Percentiles rank a stretch among this genome's conserved stretches.
Evolutionary conservation across 1,284 basidiomycete genomes (phyloP).

Genomic region (Inonotus obliquus): DNA sequence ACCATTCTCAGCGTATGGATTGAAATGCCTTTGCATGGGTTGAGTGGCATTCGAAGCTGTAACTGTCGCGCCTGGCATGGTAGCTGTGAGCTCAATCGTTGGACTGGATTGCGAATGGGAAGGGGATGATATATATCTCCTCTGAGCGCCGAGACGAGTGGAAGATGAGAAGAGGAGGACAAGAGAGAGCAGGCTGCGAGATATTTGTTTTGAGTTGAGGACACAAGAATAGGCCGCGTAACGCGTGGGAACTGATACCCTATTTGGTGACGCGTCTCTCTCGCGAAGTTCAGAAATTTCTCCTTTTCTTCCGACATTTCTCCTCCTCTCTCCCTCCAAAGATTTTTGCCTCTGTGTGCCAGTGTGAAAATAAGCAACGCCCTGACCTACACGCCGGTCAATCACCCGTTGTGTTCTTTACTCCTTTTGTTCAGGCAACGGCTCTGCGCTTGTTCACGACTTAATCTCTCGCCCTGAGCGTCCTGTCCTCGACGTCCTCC

Average conservation of each 20-base stretch:
- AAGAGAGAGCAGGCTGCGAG: neutral
- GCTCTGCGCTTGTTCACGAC: neutral
- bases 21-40: conserved; percentile 56
- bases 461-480: neutral
- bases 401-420: neutral
- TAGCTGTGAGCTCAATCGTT: neutral
- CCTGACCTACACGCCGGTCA: neutral
- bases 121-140: neutral
- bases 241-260: conserved; percentile 5
- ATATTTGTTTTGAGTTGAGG: neutral
- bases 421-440: neutral
- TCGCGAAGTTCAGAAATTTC: neutral
- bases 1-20: conserved; percentile 88
- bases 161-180: neutral
- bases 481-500: neutral
- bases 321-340: neutral
- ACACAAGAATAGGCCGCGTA: conserved; percentile 14
- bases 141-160: neutral
- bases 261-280: neutral
- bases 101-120: neutral
- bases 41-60: neutral
- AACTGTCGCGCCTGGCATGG: conserved; percentile 11
- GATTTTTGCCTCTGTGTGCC: neutral
- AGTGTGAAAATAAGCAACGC: conserved; percentile 1
- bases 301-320: conserved; percentile 11